Base-by-base conservation (phyloP, 2,329 filamentous ascomycete genomes). In the Xylariaceae sp. region DNA sequence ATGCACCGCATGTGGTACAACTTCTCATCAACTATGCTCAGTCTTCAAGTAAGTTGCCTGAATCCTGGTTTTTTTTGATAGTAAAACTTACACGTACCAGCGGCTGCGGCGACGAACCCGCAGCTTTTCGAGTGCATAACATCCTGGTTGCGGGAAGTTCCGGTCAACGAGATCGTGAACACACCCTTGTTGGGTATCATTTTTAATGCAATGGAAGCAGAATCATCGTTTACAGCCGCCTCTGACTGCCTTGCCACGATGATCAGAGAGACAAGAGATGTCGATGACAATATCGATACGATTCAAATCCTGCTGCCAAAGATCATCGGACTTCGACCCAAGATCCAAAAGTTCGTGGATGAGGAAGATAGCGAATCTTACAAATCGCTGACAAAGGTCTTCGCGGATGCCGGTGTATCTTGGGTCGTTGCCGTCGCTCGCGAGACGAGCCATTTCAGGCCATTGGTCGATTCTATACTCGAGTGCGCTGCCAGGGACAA, bases 71-170 rank as follows among this genome's bases (percentile, higher is more conserved):
- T 11, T 18, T 26, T 30, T 9, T 11, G 28, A 13, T n/a, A 6
- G 11, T 6, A 26, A 26, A 26, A 11, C 22, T 26, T 6, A 26
- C 22, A 9, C 24, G 41, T 39, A 18, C 17, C 56, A 89, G 89
- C 77, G 38, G 71, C 80, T 36, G 89, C 91, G 18, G 79, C 89
- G 8, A 85, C 83, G 48, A 95, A 96, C 59, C 90, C 91, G 2
- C 86, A 90, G 57, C 76, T 98, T 36, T 82, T 97, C 63, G 89
- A 96, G 57, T 97, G 93, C 63, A 89, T 97, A 54, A 94, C 89
- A 24, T 96, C 93, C 3, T 98, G 93, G 93, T 78, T 97, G 52
- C 81, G 89, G 54, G 93, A 98, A 67, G 88, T 98, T 6, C 88
- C 91, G 1, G 79, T 95, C 36, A 76, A 76, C 49, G 83, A 87